Base-by-base conservation (phyloP, 1,284 basidiomycete genomes). In the Chondrostereum purpureum region DNA sequence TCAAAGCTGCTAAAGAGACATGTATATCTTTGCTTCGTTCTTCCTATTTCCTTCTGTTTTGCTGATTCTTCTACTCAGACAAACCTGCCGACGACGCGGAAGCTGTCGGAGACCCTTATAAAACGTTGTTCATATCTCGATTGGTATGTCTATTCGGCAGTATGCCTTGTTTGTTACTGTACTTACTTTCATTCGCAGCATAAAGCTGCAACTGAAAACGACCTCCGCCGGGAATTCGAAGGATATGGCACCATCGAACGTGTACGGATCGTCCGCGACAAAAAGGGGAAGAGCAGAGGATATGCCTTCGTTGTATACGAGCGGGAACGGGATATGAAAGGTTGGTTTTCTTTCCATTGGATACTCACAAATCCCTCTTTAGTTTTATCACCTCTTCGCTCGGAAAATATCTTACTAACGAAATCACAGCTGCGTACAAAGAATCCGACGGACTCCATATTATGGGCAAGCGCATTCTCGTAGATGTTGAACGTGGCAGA, bases 291-390 rank as follows among this genome's bases (percentile, higher is more conserved):
- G 52, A 83, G 85, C 58, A 75, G 88, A 53, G 92, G 93, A 14
- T 99, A 98, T 64, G 96, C 95, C 13, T 99, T 99, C 66, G 78
- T 99, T 50, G 92, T 98, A 5, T 99, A 92, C 58, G 96, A 99
- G 63, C 80, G 94, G 19, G 96, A 99, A 69, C 82, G 93, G 50
- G 96, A 99, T 64, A 99, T 99, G 96, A 97, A 97, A 80, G 90
- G 92, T 92, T 57, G 59, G 66, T 61, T n/a, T n/a, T n/a, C n/a
- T n/a, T n/a, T n/a, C n/a, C n/a, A n/a, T n/a, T n/a, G n/a, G n/a
- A 42, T 40, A 17, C 48, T 45, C 50, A 51, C 50, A 46, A 53
- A 55, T 8, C 39, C 52, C 49, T 40, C 37, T 44, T 45, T 27
- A 19, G 10, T 14, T 38, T 8, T 10, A 8, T 8, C 36, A 22